Evolutionary conservation across 192 early-diverging fungal genomes (phyloP), one percentile per base, ranked within the genome.

Genomic region (Phycomyces nitens): DNA sequence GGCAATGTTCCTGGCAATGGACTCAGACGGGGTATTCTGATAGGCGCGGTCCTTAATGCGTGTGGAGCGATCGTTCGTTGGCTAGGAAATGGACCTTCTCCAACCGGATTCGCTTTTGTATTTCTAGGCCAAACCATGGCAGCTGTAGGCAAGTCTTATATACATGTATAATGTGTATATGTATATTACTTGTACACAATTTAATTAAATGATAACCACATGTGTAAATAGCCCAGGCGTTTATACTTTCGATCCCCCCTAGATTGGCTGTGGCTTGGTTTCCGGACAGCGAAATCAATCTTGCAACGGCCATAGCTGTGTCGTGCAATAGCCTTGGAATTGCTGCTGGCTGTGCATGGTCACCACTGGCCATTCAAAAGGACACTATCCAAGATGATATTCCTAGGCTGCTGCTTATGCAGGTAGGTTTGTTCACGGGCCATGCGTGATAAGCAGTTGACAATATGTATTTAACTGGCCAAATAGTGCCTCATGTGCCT

Each of bases 241-340:
- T 70, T 43, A 75, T 75, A 60, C 53, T 75, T 20, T 69, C 67
- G 0, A 49, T 75, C 3, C 73, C 73, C 11, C 68, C 73, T 38
- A 63, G 67, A 41, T 60, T 75, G 24, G 73, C 73, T 12, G 73
- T 75, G 14, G 73, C 68, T 39, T 75, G 73, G 73, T 75, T 75
- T 58, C 68, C 63, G 2, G 56, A 64, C n/a, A 43, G 62, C 34
- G 68, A 80, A 62, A 73, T 77, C 27, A 80, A 80, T 59, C 23
- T 76, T 12, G 75, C 75, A 5, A 77, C 72, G 24, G 47, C 75
- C 9, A 56, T 80, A 42, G 78, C 75, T 3, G 69, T 80, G 16
- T 67, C 64, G 5, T 71, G 72, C 0, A 80, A 80, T 65, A 74
- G 68, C 43, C 61, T 76, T 21, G 78, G 78, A 2, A 66, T 73